Base-by-base conservation (phyloP, 2,329 filamentous ascomycete species). In the Blastomyces percursus region DNA sequence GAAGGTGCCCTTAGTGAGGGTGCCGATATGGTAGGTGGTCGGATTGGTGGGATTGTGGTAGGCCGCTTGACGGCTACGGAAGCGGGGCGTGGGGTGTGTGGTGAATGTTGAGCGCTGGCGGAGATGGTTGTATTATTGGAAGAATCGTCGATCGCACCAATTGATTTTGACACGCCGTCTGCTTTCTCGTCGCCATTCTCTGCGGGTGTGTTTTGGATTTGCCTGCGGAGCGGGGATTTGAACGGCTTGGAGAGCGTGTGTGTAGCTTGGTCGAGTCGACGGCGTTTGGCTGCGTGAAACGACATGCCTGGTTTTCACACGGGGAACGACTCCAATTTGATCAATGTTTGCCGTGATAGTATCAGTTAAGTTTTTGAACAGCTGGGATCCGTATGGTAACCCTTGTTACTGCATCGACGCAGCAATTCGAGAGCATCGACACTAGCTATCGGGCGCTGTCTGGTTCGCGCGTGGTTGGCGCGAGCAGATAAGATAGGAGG, bases 231-330 rank as follows among this genome's bases (percentile, higher is more conserved):
- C 16, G 87, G 88, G 55, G 88, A 90, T 67, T 86, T 86, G 76
- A 91, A 91, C 0, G 88, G 88, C 70, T 86, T 88, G 65, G 82
- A 81, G 57, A 90, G 81, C 7, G 82, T 81, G n/a, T 78, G 79
- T 27, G 80, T 75, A 48, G 83, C 80, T 54, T 81, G 76, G 63
- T 86, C 80, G 65, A 87, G 76, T 66, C 85, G 83, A 64, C 86
- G 85, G 59, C 85, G 83, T 76, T 89, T 89, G 63, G 78, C 78
- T 62, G 80, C 27, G 32, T 59, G 57, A 24, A 48, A 21, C 14
- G 42, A 40, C 54, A 57, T 57, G 16, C 27, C 75, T 61, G 65
- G 64, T 38, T 59, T 32, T 38, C 21, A 24, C 19, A 24, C 8
- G 35, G 54, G 32, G 4, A 42, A 27, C 35, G 9, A 14, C 32